phyloP scores from a whole-genome alignment of 2,329 filamentous ascomycete species.

The Aspergillus neoniger region DNA sequence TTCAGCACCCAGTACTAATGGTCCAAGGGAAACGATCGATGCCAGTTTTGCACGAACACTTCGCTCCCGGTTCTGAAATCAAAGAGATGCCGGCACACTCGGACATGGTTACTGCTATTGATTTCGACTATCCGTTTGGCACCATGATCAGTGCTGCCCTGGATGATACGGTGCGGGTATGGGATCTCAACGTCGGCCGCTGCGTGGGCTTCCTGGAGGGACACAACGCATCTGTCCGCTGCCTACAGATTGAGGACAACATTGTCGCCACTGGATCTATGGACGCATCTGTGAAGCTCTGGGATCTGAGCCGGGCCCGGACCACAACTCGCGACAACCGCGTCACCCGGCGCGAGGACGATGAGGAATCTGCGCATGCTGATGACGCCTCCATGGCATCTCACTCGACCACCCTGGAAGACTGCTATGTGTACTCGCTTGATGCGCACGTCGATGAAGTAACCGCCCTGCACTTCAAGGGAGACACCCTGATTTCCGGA shows the following conservation, averaged over 20 bases:
- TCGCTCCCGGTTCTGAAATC: constrained; percentile 84
- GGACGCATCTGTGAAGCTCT: constrained; percentile 90
- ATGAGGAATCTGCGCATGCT: constrained; percentile 37
- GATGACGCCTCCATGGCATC: constrained; percentile 58
- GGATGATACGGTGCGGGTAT: constrained; percentile 92
- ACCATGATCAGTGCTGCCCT: constrained; percentile 89
- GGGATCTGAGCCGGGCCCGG: constrained; percentile 88
- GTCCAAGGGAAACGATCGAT: constrained; percentile 68
- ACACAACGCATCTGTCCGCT: constrained; percentile 88
- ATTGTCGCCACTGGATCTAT: constrained; percentile 91
- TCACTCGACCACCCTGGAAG: constrained; percentile 73
- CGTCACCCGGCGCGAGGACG: constrained; percentile 52
- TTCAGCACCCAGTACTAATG: constrained; percentile 31
- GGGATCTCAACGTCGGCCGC: constrained; percentile 91
- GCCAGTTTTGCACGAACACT: constrained; percentile 93
- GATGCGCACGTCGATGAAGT: constrained; percentile 92
- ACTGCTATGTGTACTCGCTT: constrained; percentile 86
- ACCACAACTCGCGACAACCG: constrained; percentile 69
- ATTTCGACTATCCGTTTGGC: constrained; percentile 97
- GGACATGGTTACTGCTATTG: constrained; percentile 83
- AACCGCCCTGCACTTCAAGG: constrained; percentile 87
- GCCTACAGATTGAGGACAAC: constrained; percentile 93
- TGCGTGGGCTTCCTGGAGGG: constrained; percentile 92
- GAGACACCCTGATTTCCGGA: constrained; percentile 87
- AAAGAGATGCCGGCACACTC: constrained; percentile 85